These are phyloP conservation scores for Pelargonium myrrhifolium DNA, from an alignment of 441 rosid species.

Conservation along the genomic window DNA sequence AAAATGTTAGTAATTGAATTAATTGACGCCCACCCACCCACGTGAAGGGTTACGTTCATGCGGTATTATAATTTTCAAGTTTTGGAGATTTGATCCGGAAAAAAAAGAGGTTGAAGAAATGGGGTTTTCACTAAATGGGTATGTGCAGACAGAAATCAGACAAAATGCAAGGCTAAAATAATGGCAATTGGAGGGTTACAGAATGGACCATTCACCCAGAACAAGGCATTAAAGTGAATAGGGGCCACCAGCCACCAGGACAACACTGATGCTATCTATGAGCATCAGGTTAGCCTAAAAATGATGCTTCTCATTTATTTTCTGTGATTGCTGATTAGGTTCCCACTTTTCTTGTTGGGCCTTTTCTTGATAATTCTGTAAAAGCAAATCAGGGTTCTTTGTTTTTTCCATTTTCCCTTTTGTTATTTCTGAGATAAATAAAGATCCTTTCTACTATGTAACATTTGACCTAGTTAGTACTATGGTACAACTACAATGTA, in stretches of 20 bases:
- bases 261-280: not conserved
- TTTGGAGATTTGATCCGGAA: not conserved
- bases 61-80: too few relatives aligned
- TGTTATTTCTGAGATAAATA: not conserved
- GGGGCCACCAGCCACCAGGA: not conserved
- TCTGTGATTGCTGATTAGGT: not conserved
- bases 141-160: slow-evolving; percentile 2
- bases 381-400: not conserved
- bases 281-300: not conserved
- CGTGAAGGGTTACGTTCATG: not conserved
- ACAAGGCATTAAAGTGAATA: not conserved
- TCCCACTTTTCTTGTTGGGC: not conserved
- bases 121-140: not conserved
- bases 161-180: slow-evolving; percentile 4
- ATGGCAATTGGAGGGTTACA: not conserved
- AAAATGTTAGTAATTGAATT: not conserved
- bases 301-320: not conserved
- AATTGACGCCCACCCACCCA: not conserved
- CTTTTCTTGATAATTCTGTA: not conserved
- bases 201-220: slow-evolving; percentile 1
- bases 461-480: not conserved
- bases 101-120: too few relatives aligned
- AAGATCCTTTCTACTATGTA: not conserved
- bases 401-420: not conserved
- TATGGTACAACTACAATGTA: not conserved